A percentile compares a stretch with the other conserved stretches of the same genome.
These are phyloP conservation scores for Neurospora sp. DNA, from an alignment of 495 filamentous ascomycete species.

Conservation along the genomic window DNA sequence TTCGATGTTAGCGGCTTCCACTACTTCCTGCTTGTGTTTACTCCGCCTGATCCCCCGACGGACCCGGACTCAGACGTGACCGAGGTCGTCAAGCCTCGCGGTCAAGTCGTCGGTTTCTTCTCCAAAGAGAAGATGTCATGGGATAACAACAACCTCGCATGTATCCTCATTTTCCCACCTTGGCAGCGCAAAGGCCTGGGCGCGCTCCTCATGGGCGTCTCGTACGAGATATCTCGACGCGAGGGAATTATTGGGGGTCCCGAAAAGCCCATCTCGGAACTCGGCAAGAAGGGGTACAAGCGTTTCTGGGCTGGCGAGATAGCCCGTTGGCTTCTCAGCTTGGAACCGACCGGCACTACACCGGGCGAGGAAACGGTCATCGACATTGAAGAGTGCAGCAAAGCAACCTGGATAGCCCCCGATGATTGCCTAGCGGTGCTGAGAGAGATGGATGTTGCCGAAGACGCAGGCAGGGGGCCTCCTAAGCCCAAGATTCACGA, in stretches of 20 bases:
- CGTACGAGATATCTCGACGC: constrained; percentile 81
- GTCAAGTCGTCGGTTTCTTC: constrained; percentile 84
- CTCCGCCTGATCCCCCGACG: constrained; percentile 33
- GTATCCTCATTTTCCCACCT: constrained; percentile 91
- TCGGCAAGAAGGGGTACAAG: constrained; percentile 70
- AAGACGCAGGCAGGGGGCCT: constrained; percentile 41
- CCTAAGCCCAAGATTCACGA: constrained; percentile 11
- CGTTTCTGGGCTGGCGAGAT: constrained; percentile 79
- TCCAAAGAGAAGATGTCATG: constrained; percentile 97
- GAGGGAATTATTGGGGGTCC: constrained; percentile 84
- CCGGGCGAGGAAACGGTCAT: constrained; percentile 22
- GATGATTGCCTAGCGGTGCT: constrained; percentile 77
- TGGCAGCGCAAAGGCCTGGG: constrained; percentile 88
- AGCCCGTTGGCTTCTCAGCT: constrained; percentile 48
- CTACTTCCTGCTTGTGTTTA: constrained; percentile 80
- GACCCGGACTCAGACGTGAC: constrained; percentile 10
- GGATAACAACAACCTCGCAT: constrained; percentile 97
- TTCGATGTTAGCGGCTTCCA: constrained; percentile 93
- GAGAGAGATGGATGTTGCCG: constrained; percentile 65
- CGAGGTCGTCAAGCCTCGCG: constrained; percentile 11
- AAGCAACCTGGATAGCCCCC: constrained; percentile 63
- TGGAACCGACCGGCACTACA: constrained; percentile 19
- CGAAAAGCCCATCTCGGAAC: constrained; percentile 81
- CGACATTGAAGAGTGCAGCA: constrained; percentile 32
- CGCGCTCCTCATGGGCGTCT: constrained; percentile 81